Base-by-base conservation (phyloP, 306 rosid genomes). In the Macrotyloma uniflorum region DNA sequence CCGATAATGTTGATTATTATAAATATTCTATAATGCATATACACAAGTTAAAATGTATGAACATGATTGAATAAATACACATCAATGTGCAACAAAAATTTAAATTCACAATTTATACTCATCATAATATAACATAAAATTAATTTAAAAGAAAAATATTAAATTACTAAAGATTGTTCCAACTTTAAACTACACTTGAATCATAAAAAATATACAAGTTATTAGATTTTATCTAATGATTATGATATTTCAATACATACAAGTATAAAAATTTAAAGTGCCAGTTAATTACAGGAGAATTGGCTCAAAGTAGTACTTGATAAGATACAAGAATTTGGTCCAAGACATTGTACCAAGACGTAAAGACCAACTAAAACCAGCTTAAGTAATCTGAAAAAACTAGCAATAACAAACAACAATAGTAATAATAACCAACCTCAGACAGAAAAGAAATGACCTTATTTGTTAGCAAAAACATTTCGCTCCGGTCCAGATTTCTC, bases 311-410 rank as follows among this genome's bases (percentile, higher is more conserved):
- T 38, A 23, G 11, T 20, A 13, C 14, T 23, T 67, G 72, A 67
- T 67, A 43, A 55, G 35, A 43, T 43, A 40, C 53, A 40, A 43
- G 55, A 67, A 23, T 67, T 43, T 43, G 72, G 51, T 67, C 72
- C 72, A 43, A 67, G 53, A 66, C 6, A 6, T 1, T 12, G 33
- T 20, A 61, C 6, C 43, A 61, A 61, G 69, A 63, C 23, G 11
- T 3, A 62, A 62, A 62, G 24, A 66, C 53, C 51, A 40, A 66
- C 51, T 38, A 65, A 65, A 65, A 38, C 18, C 71, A 19, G 50
- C 50, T 38, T 2, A 66, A 40, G 46, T 7, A 20, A 53, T 18
- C 1, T 50, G 57, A 38, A 18, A 33, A 53, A 54, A 54, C 9
- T 9, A 54, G 15, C 15, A 13, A 5, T 30, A n/a, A 33, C 2